Evolutionary conservation across 2,329 filamentous ascomycete species (phyloP).

Genomic region (Aspergillus intermedius): DNA sequence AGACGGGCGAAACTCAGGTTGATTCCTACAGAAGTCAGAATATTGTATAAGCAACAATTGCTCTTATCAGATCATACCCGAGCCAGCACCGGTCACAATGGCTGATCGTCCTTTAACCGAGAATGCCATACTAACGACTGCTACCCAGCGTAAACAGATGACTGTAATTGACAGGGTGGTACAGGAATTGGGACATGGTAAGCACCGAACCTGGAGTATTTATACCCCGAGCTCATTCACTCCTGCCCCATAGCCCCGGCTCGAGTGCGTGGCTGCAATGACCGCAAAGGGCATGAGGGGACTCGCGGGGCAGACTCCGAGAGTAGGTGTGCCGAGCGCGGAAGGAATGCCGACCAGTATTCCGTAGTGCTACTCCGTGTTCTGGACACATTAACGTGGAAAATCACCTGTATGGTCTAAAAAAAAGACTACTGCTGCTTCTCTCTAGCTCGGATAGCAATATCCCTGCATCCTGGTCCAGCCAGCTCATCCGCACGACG

Average conservation of each 20-base stretch:
- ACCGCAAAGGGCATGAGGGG: conserved; percentile 5
- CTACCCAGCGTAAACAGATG: neutral
- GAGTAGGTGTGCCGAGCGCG: conserved; percentile 4
- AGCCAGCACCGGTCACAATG: conserved; percentile 51
- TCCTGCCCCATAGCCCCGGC: neutral
- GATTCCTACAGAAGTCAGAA: conserved; percentile 31
- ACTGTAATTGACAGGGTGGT: neutral
- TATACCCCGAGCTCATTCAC: neutral
- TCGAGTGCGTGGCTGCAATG: conserved; percentile 4
- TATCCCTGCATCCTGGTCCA: neutral
- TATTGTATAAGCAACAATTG: neutral
- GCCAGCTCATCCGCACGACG: neutral
- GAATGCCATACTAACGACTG: conserved; percentile 24
- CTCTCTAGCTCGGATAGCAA: neutral
- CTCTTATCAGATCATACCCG: conserved; percentile 33
- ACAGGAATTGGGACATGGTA: neutral
- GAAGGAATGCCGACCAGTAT: conserved; percentile 5
- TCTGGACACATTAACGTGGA: neutral
- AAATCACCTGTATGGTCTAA: neutral
- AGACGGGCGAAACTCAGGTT: conserved; percentile 40
- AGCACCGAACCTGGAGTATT: neutral
- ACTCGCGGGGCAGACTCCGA: conserved; percentile 10
- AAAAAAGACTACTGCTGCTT: neutral
- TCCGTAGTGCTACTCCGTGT: neutral
- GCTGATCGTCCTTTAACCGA: conserved; percentile 44